Conservation (phyloP, 192 early-diverging fungal species). For the Chytriomyces sp. region DNA sequence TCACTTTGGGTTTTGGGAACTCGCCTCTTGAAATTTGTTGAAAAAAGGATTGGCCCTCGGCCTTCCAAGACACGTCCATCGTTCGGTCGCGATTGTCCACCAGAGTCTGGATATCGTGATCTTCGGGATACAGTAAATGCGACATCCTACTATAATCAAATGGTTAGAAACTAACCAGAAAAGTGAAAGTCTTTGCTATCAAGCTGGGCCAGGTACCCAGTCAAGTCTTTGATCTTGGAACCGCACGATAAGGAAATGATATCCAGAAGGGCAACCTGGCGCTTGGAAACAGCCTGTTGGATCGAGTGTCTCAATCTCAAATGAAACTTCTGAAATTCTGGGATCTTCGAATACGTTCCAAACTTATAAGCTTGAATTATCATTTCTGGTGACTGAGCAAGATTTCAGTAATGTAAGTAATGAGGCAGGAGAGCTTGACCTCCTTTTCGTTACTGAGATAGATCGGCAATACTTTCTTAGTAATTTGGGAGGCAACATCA, state of each 20-base stretch:
- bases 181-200: background rate
- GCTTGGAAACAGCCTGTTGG: constrained; percentile 69
- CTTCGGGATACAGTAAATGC: too few species aligned
- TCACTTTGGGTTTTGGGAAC: constrained; percentile 2
- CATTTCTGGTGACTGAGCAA: constrained; percentile 77
- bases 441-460: constrained; percentile 77
- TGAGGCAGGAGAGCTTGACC: constrained; percentile 39
- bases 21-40: background rate
- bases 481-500: constrained; percentile 52
- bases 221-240: background rate
- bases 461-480: constrained; percentile 69
- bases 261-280: constrained; percentile 48
- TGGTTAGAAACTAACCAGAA: constrained; percentile 9
- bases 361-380: constrained; percentile 81
- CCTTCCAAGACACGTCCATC: constrained; percentile 20
- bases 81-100: constrained; percentile 23
- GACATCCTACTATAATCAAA: too few species aligned
- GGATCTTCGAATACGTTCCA: constrained; percentile 85
- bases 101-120: constrained; percentile 2
- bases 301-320: constrained; percentile 71
- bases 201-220: background rate
- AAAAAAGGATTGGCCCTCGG: constrained; percentile 24
- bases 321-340: constrained; percentile 85
- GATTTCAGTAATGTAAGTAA: background rate
- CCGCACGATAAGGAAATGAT: background rate